Evolutionary conservation across 148 eudicot species (phyloP), one percentile per base, ranked within the genome.

Genomic region (Rhododendron vialii): DNA sequence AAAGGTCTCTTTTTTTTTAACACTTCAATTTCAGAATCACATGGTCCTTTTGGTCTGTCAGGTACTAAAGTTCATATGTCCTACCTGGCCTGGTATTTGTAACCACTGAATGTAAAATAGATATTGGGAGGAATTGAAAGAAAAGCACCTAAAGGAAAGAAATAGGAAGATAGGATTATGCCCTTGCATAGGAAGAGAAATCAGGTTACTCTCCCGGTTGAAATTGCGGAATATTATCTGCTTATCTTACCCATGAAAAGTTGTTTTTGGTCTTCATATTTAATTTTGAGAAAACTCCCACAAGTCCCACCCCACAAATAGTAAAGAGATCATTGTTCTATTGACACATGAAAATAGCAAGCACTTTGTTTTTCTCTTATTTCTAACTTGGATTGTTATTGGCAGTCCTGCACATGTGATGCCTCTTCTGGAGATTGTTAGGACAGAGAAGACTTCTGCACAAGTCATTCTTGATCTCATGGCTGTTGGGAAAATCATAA

Each of bases 361-460:
- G 33, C 24, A 41, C 9, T 36, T 38, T 43, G 3, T 84, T 61
- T 18, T 11, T 26, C 24, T 24, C 75, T 24, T 36, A 24, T 78
- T 59, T 76, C 87, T 87, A 24, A 78, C 47, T 74, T 88, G 87
- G 38, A 71, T 77, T 73, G 90, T 50, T 87, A 83, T 81, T 88
- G 89, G 89, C 98, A 96, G 99, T 85, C 99, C 99, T 90, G 98
- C 98, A 15, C 98, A 96, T 84, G 78, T 95, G 82, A 95, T 95
- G 99, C 99, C 98, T 78, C 95, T 96, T 55, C 90, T 96, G 91
- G 99, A 96, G 90, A 94, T 96, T 65, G 96, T 95, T 24, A 93
- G 96, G 85, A 93, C 99, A 20, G 91, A 95, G 51, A 92, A 95
- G 91, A 95, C 99, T 82, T 95, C 99, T 9, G 91, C 98, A 14